Base-by-base conservation (phyloP, 1,284 basidiomycete genomes). In the Rhodotorula sp. region DNA sequence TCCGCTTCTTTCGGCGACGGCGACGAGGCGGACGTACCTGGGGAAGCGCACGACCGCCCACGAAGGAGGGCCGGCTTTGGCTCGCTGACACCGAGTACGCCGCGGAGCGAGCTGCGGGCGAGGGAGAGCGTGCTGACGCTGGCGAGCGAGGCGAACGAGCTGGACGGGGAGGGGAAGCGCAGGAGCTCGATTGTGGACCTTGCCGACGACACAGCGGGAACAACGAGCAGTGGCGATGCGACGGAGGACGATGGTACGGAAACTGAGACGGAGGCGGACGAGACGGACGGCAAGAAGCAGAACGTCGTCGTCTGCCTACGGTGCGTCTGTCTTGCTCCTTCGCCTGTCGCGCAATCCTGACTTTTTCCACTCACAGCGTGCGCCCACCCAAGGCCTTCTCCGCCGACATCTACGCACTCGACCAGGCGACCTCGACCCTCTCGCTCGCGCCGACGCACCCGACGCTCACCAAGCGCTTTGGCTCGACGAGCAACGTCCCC, bases 221-320 rank as follows among this genome's bases (percentile, higher is more conserved):
- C 44, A 17, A 56, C 19, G 46, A 64, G 44, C 41, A 54, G 12
- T 27, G 66, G 7, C 32, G 37, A n/a, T 51, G 64, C 8, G 61
- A 32, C 8, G 27, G 69, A 21, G 53, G 39, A 10, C 37, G 44
- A 37, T 46, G 63, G 13, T 64, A 55, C 46, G 61, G 69, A 50
- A 59, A 65, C 62, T 0, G 70, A 71, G 37, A 70, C 61, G 10
- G 74, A 73, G 13, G 74, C 61, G 27, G 69, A 75, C 3, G 71
- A 64, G 1, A 58, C 48, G 36, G 70, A 71, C 10, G 74, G 69
- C 34, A 74, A 72, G 66, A 44, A 58, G 58, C 59, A 72, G 66
- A 75, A 77, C 41, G 76, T 77, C 4, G 73, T 75, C 56, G 76
- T 77, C 6, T 77, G 73, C 51, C 50, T 77, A 22, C 65, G 76